Evolutionary conservation across 2,329 filamentous ascomycete species (phyloP), one percentile per base, ranked within the genome.

Genomic region (Claviceps citrina): DNA sequence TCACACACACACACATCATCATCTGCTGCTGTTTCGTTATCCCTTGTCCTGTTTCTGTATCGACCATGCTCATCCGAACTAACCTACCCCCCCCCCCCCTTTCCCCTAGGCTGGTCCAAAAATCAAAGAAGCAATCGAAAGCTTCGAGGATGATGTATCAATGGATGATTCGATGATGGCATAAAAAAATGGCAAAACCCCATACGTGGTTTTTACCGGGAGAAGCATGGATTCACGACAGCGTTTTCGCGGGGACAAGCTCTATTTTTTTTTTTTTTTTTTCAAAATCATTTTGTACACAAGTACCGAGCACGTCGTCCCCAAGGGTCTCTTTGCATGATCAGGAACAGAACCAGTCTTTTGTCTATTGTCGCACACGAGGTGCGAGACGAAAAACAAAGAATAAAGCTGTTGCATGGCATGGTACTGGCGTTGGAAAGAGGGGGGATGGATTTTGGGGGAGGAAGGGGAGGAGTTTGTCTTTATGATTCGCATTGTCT

Each of bases 41-140:
- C n/a, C n/a, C n/a, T n/a, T n/a, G n/a, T n/a, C n/a, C n/a, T n/a
- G n/a, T n/a, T n/a, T n/a, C n/a, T n/a, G n/a, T n/a, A n/a, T n/a
- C n/a, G n/a, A n/a, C n/a, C n/a, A n/a, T n/a, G n/a, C n/a, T n/a
- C n/a, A n/a, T n/a, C n/a, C n/a, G n/a, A n/a, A n/a, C n/a, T n/a
- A n/a, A n/a, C n/a, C n/a, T n/a, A n/a, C n/a, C n/a, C n/a, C n/a
- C n/a, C n/a, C n/a, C n/a, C n/a, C n/a, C n/a, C n/a, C n/a, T 4
- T 28, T 22, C 8, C 27, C 27, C 20, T 25, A 94, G 87, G 85
- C 89, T 51, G 86, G 84, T 48, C 81, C 84, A 46, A 81, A 86
- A 59, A 95, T 98, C 61, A 98, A 96, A 62, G 86, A 94, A 57
- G 86, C 85, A 15, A 95, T 98, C 64, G 89, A 96, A 65, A 81